A percentile compares a stretch with the other conserved stretches of the same genome.
These are phyloP conservation scores for Claviceps africana DNA, from an alignment of 2,329 filamentous ascomycete genomes.

Conservation along the genomic window DNA sequence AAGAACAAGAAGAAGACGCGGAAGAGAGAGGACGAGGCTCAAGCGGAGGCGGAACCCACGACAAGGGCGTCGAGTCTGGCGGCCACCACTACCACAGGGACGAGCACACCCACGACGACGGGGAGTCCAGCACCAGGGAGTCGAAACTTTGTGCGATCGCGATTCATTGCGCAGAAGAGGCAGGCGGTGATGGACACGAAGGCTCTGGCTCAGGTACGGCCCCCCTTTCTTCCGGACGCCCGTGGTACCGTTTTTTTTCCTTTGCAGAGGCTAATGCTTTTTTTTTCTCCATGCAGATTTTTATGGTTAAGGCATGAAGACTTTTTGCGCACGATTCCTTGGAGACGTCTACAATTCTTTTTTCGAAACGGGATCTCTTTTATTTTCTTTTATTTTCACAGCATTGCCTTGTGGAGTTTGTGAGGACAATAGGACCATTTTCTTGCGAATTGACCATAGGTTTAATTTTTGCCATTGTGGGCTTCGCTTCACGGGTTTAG, in stretches of 20 bases:
- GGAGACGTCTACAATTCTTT: no score
- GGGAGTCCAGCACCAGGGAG: slow-evolving; percentile 35
- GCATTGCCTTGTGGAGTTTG: not conserved
- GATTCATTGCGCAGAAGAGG: slow-evolving; percentile 80
- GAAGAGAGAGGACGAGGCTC: slow-evolving; percentile 31
- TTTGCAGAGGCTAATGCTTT: not conserved
- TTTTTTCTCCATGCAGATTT: slow-evolving; percentile 36
- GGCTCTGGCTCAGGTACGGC: slow-evolving; percentile 68
- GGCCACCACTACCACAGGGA: slow-evolving; percentile 20
- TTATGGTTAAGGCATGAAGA: slow-evolving; percentile 46
- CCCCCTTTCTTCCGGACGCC: no score
- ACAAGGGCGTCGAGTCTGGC: slow-evolving; percentile 13
- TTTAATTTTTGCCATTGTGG: no score
- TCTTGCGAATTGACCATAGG: no score
- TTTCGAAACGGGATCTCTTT: no score
- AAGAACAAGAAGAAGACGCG: slow-evolving; percentile 28
- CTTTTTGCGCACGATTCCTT: not conserved
- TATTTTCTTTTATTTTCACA: no score
- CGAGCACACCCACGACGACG: slow-evolving; percentile 25
- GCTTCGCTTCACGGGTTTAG: no score
- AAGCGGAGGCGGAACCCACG: slow-evolving; percentile 18
- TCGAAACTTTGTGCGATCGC: slow-evolving; percentile 61
- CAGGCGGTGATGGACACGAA: slow-evolving; percentile 68
- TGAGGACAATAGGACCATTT: no score
- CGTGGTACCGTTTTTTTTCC: not conserved